Evolutionary conservation across 1,139 yeast species (phyloP), one percentile per base, ranked within the genome.

Genomic region (Pneumocystis carinii): DNA sequence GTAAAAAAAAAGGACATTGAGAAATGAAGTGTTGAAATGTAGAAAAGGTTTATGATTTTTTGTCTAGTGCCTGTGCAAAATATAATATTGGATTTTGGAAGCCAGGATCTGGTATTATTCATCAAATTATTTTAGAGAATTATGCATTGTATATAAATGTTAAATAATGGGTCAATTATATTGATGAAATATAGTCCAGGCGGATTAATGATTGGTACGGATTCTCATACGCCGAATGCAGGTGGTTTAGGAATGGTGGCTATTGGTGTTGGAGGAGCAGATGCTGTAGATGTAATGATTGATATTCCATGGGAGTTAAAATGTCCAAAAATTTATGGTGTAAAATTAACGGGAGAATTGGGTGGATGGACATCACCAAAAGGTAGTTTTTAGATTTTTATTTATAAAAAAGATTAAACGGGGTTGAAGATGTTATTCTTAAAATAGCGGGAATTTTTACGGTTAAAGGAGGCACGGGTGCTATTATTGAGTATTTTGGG

Each of bases 241-340:
- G 97, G 98, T 83, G 98, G 97, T 79, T 83, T 92, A 73, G 98
- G 98, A 80, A 95, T 87, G 81, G 82, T 90, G 73, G 97, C 97
- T 72, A 92, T 92, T 75, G 98, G 97, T 85, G 97, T 92, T 71
- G 98, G 98, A 84, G 98, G 97, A 85, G 98, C 98, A 72, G 98
- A 92, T 77, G 97, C 97, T 70, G 97, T 92, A 73, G 97, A 92
- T 78, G 98, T 88, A 72, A 83, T 92, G 87, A 90, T 97, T 68
- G 86, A 86, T 75, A 81, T 87, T 72, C 86, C 98, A 69, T 92
- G 97, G 97, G 98, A 92, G 80, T 84, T 92, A 75, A 90, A 90
- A 84, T 97, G 97, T 71, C 98, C 98, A 76, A 90, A 90, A 82
- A 84, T 89, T 71, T 81, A 90, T 70, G 98, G 98, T 81, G 97